Conservation (phyloP, 176 grass and related monocot species). For the Juncus inflexus region DNA sequence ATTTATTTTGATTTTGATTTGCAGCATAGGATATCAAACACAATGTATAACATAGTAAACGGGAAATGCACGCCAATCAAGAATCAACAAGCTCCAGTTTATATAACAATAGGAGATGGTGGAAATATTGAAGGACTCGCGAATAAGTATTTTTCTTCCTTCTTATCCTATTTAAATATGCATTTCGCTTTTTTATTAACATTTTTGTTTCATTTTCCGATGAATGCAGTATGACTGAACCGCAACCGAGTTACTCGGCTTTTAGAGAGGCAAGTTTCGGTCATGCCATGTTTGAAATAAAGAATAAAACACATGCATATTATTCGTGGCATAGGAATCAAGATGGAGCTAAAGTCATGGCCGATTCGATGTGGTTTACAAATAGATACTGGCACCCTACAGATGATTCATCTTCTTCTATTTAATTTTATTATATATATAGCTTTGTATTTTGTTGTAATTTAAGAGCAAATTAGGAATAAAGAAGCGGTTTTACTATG, state of each 20-base stretch:
- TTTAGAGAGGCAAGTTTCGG: constrained; percentile 95
- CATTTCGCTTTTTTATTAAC: not conserved
- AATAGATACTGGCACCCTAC: constrained; percentile 63
- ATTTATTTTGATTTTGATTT: constrained; percentile 4
- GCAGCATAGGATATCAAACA: constrained; percentile 85
- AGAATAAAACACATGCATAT: constrained; percentile 85
- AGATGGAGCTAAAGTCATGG: constrained; percentile 52
- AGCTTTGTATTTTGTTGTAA: not conserved
- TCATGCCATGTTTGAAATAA: constrained; percentile 86
- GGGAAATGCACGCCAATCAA: constrained; percentile 47
- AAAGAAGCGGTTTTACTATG: no score
- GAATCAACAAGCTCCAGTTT: constrained; percentile 63
- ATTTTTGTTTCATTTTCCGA: constrained; percentile 2
- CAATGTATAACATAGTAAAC: constrained; percentile 72
- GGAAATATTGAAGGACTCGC: constrained; percentile 82
- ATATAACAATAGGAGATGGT: constrained; percentile 81
- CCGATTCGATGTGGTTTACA: constrained; percentile 74
- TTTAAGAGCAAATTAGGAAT: not conserved
- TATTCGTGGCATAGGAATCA: constrained; percentile 89
- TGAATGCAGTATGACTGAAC: constrained; percentile 60
- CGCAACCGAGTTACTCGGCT: constrained; percentile 88
- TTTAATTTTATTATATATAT: not conserved
- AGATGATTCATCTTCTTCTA: constrained; percentile 31
- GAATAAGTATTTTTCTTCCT: constrained; percentile 50
- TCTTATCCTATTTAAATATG: not conserved